Percentiles rank a stretch among this genome's conserved stretches.
phyloP scores from a whole-genome alignment of 805 yeast species.

The Vanderwaltozyma polyspora region DNA sequence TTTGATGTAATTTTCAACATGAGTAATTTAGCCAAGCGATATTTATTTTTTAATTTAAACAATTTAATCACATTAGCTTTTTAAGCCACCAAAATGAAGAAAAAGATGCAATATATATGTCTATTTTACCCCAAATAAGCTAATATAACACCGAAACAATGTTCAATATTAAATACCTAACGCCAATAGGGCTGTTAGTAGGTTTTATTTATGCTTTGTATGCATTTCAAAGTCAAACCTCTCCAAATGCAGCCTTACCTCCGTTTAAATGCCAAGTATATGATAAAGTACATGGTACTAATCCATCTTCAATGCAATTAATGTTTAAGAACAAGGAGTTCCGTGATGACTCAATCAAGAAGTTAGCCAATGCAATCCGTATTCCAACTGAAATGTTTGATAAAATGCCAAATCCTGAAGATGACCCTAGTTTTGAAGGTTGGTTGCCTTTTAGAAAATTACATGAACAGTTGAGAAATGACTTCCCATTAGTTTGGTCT shows the following conservation, averaged over 20 bases:
- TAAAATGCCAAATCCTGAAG: slow-evolving; percentile 27
- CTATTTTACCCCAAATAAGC: too few relatives aligned
- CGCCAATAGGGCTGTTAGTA: too few relatives aligned
- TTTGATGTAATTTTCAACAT: too few relatives aligned
- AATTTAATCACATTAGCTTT: too few relatives aligned
- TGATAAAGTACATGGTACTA: not conserved
- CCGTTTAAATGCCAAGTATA: not conserved
- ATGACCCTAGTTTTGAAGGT: slow-evolving; percentile 13
- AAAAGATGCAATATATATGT: too few relatives aligned
- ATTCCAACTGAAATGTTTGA: slow-evolving; percentile 59
- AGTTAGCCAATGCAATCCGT: slow-evolving; percentile 47
- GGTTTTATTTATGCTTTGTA: not conserved
- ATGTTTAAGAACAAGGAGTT: not conserved
- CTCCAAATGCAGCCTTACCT: not conserved
- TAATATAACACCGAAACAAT: too few relatives aligned
- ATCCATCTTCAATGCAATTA: not conserved
- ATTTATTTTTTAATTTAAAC: too few relatives aligned
- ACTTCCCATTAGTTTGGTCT: slow-evolving; percentile 47
- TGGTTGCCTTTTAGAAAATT: slow-evolving; percentile 41
- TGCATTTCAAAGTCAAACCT: not conserved
- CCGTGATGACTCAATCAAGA: slow-evolving; percentile 28
- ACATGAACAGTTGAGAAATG: slow-evolving; percentile 40
- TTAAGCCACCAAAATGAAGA: too few relatives aligned
- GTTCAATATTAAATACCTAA: too few relatives aligned
- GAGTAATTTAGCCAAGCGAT: too few relatives aligned